Evolutionary conservation across 495 filamentous ascomycete genomes (phyloP).

Genomic region (Podospora sp.): DNA sequence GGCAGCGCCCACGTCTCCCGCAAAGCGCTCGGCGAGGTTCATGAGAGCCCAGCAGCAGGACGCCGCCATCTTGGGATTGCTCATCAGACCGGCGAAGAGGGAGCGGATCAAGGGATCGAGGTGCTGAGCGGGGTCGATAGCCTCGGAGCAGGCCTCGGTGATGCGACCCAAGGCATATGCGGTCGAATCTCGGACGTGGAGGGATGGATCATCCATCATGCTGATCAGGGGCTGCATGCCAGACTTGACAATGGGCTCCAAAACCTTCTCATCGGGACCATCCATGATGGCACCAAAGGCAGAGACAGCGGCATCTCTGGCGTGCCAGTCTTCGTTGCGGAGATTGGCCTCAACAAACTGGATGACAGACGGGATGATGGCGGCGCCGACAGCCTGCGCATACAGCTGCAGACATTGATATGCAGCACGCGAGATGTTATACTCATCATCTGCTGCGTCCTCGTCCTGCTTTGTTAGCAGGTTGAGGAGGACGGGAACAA

Average conservation of each 20-base stretch:
- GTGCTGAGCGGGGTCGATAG: constrained; percentile 81
- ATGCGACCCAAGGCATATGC: constrained; percentile 95
- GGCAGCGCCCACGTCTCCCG: constrained; percentile 72
- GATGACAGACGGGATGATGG: constrained; percentile 81
- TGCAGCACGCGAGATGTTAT: constrained; percentile 91
- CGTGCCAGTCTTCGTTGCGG: constrained; percentile 87
- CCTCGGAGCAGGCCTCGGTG: constrained; percentile 83
- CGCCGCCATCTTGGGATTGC: constrained; percentile 92
- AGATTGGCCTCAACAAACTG: constrained; percentile 89
- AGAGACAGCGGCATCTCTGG: constrained; percentile 90
- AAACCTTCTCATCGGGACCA: constrained; percentile 83
- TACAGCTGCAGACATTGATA: constrained; percentile 97
- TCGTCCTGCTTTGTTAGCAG: constrained; percentile 96
- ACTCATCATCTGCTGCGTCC: constrained; percentile 94
- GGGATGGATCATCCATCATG: constrained; percentile 92
- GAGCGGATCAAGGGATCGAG: constrained; percentile 80
- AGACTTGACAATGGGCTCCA: constrained; percentile 93
- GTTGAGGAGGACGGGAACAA: constrained; percentile 85
- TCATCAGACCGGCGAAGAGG: constrained; percentile 87
- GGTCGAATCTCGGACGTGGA: constrained; percentile 95
- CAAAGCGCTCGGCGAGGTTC: constrained; percentile 96
- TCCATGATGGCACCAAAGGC: constrained; percentile 99
- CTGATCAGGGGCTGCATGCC: constrained; percentile 84
- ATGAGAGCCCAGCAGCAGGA: constrained; percentile 99
- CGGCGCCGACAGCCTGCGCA: constrained; percentile 80